Percentiles rank a stretch among this genome's conserved stretches.
Conservation (phyloP, 2,329 filamentous ascomycete genomes). For the Fusarium sp. region DNA sequence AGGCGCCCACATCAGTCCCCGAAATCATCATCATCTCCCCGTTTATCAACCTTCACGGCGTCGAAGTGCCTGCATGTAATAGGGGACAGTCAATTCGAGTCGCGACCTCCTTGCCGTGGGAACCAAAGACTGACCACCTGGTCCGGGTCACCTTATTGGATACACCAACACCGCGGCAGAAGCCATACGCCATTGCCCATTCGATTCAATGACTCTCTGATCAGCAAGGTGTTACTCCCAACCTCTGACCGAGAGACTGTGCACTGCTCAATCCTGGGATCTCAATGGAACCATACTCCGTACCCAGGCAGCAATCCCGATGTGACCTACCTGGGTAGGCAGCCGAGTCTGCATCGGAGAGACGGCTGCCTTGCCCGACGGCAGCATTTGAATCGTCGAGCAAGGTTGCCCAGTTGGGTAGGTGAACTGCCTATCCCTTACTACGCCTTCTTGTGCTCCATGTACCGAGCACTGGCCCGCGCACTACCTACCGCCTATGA, state of each 20-base stretch:
- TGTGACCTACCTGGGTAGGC: background rate
- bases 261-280: background rate
- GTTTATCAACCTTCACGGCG: constrained; percentile 2
- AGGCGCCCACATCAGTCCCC: constrained; percentile 19
- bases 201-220: background rate
- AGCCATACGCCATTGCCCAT: background rate
- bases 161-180: background rate
- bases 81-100: background rate
- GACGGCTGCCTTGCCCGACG: constrained; percentile 17
- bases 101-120: background rate
- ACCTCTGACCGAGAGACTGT: background rate
- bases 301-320: background rate
- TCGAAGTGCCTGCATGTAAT: background rate
- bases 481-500: constrained; percentile 13
- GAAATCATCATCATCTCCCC: constrained; percentile 12
- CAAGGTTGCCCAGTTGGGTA: constrained; percentile 19
- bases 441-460: constrained; percentile 18
- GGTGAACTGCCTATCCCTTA: constrained; percentile 15
- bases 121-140: background rate
- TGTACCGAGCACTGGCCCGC: constrained; percentile 11
- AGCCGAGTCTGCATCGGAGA: constrained; percentile 11
- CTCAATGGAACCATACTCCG: background rate
- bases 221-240: background rate
- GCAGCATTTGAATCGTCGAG: constrained; percentile 12
- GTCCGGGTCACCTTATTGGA: background rate